Conservation (phyloP, 306 rosid genomes). For the Oemleria cerasiformis region DNA sequence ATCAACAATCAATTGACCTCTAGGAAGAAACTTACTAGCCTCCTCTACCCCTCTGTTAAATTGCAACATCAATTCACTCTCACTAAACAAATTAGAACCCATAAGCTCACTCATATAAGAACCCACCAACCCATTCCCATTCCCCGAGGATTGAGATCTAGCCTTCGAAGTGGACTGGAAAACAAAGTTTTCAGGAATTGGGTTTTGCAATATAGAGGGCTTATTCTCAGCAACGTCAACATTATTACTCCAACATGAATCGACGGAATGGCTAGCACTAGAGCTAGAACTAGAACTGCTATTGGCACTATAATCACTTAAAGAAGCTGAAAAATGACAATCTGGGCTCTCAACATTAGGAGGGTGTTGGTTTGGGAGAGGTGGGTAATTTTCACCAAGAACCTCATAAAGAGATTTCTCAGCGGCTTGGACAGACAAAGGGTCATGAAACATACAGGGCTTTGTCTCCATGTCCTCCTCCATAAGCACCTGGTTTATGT, state of each 20-base stretch:
- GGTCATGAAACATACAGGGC: constrained; percentile 46
- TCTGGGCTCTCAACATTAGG: constrained; percentile 40
- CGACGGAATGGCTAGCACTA: constrained; percentile 22
- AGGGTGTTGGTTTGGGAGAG: constrained; percentile 44
- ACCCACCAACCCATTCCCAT: constrained; percentile 24
- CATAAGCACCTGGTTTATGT: constrained; percentile 58
- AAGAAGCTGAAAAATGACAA: constrained; percentile 21
- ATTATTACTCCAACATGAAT: constrained; percentile 21
- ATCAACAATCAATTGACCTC: constrained; percentile 33
- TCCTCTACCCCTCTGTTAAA: constrained; percentile 63
- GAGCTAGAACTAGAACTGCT: constrained; percentile 25
- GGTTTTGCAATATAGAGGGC: constrained; percentile 33
- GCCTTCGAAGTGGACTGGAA: constrained; percentile 40
- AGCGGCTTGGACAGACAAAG: constrained; percentile 46
- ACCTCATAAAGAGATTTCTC: constrained; percentile 54
- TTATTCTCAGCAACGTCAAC: constrained; percentile 28
- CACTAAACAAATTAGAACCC: constrained; percentile 27
- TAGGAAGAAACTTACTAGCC: constrained; percentile 62
- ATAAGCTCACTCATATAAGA: constrained; percentile 29
- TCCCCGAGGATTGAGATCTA: constrained; percentile 23
- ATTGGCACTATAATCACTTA: constrained; percentile 23
- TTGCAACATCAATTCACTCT: constrained; percentile 50
- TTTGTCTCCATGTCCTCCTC: constrained; percentile 58
- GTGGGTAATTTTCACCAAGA: constrained; percentile 32
- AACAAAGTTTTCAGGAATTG: constrained; percentile 41